phyloP scores from a whole-genome alignment of 805 yeast species.

The Pichia pseudocactophila region DNA sequence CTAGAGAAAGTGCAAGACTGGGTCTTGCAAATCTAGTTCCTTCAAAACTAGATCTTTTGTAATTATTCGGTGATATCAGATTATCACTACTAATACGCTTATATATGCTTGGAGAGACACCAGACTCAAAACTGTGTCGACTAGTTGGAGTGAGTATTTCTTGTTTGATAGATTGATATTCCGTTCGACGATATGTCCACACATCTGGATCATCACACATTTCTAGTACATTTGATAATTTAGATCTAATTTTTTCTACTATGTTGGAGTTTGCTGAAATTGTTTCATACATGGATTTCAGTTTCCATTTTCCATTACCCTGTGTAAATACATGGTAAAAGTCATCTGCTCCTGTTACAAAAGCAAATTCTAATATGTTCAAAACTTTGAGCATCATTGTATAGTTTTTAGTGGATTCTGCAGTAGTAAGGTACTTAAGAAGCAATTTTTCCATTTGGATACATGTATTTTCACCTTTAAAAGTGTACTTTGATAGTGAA shows the following conservation, averaged over 20 bases:
- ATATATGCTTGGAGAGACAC: not conserved
- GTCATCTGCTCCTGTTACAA: not conserved
- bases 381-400: not conserved
- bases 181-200: not conserved
- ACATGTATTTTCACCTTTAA: not conserved
- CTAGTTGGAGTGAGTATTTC: slow-evolving; percentile 3
- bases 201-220: not conserved
- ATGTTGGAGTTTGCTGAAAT: not conserved
- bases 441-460: not conserved
- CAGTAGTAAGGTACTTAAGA: not conserved
- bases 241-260: not conserved
- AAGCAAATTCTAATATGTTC: not conserved
- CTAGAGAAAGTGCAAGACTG: not conserved
- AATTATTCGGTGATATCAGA: no score
- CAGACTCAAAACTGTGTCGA: slow-evolving; percentile 1
- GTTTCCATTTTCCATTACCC: slow-evolving; percentile 1
- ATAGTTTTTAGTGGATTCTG: not conserved
- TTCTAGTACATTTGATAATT: not conserved
- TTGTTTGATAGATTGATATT: not conserved
- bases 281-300: not conserved
- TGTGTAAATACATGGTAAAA: slow-evolving; percentile 3
- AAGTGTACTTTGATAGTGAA: not conserved
- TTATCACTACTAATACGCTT: not conserved
- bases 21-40: not conserved
- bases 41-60: not conserved